These are phyloP conservation scores for Tetrapisispora taiwanensis DNA, from an alignment of 805 yeast genomes.

Conservation along the genomic window DNA sequence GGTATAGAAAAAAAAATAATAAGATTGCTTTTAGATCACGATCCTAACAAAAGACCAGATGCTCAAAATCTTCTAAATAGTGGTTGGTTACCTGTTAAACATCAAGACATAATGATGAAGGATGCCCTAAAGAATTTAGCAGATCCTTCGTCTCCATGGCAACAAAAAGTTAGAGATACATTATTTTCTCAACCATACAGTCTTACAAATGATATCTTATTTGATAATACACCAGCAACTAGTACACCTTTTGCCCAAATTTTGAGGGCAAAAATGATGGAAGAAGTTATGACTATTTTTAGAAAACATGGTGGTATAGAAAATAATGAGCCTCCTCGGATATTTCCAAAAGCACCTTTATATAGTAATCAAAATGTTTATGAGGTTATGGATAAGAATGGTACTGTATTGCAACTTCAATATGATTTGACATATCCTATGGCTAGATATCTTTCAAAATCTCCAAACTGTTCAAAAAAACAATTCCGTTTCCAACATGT, in stretches of 20 bases:
- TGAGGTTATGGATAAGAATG: constrained; percentile 75
- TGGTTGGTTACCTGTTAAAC: constrained; percentile 78
- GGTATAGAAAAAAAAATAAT: constrained; percentile 60
- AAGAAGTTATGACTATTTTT: constrained; percentile 54
- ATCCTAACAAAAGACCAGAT: constrained; percentile 68
- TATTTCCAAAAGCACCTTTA: constrained; percentile 77
- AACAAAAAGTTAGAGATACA: constrained; percentile 79
- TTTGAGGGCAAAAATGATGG: constrained; percentile 49
- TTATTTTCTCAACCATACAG: constrained; percentile 78
- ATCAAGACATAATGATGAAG: constrained; percentile 80
- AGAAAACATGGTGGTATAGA: constrained; percentile 81
- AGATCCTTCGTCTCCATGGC: constrained; percentile 90
- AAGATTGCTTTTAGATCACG: constrained; percentile 58
- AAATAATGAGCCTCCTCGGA: constrained; percentile 48
- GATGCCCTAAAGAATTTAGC: constrained; percentile 80
- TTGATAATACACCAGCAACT: constrained; percentile 40
- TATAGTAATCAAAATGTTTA: constrained; percentile 58
- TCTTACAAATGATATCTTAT: constrained; percentile 74
- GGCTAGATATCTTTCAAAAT: constrained; percentile 72
- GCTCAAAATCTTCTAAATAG: constrained; percentile 68
- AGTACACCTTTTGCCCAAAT: constrained; percentile 40
- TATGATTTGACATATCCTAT: constrained; percentile 84
- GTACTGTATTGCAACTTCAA: constrained; percentile 80
- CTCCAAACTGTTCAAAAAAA: constrained; percentile 38
- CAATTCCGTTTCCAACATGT: constrained; percentile 72